Percentiles rank a stretch among this genome's conserved stretches.
These are phyloP conservation scores for Cadophora luteo-olivacea DNA, from an alignment of 2,329 filamentous ascomycete species.

Conservation along the genomic window DNA sequence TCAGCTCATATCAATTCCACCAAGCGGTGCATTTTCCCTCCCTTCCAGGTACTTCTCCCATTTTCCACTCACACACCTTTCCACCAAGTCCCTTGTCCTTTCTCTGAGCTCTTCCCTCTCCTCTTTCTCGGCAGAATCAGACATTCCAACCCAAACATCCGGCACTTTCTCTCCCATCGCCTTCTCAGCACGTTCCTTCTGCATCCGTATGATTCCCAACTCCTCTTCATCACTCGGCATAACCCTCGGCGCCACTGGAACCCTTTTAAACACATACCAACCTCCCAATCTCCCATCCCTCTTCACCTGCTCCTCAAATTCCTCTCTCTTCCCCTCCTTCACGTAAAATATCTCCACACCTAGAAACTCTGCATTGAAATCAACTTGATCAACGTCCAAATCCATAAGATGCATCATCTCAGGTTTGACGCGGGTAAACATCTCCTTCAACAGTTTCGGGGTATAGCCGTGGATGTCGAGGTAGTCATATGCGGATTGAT, in stretches of 20 bases:
- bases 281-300: background rate
- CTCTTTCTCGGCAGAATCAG: background rate
- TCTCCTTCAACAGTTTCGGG: background rate
- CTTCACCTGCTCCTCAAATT: background rate
- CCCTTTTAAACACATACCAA: constrained; percentile 1
- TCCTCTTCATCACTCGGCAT: constrained; percentile 11
- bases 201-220: background rate
- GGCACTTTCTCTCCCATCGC: background rate
- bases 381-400: background rate
- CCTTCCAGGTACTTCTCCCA: constrained; percentile 10
- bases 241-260: background rate
- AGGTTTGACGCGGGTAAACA: background rate
- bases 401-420: background rate
- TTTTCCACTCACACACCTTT: background rate
- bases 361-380: background rate
- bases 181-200: constrained; percentile 1
- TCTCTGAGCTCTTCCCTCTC: background rate
- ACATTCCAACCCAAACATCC: constrained; percentile 9
- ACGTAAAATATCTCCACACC: background rate
- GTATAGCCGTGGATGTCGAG: constrained; percentile 3
- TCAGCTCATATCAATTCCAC: constrained; percentile 1
- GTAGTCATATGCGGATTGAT: background rate
- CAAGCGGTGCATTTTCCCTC: background rate
- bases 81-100: background rate
- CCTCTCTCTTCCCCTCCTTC: constrained; percentile 1